Percentiles rank a stretch among this genome's conserved stretches.
Conservation (phyloP, 176 grass and related monocot species). For the Aegilops sharonensis region DNA sequence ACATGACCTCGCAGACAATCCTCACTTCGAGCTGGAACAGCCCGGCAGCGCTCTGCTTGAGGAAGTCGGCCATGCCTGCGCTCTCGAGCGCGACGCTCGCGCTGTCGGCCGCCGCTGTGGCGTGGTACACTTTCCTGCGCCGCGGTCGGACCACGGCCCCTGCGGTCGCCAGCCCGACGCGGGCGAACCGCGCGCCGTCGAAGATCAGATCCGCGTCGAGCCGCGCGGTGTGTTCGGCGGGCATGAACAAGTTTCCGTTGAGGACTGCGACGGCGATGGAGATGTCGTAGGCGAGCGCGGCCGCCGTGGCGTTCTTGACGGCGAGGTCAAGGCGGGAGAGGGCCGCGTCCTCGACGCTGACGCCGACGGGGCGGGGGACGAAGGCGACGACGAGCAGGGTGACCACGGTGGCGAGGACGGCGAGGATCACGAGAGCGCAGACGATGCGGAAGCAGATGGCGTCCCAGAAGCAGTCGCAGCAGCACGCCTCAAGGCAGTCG, state of each 20-base stretch:
- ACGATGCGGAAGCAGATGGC: not conserved
- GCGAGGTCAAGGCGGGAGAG: not conserved
- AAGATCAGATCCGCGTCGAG: not conserved
- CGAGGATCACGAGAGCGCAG: not conserved
- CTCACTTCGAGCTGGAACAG: not conserved
- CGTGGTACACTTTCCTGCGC: not conserved
- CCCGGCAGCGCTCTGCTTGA: not conserved
- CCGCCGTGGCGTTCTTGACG: not conserved
- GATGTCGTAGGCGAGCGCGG: not conserved
- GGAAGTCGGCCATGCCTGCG: not conserved
- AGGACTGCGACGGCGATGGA: not conserved
- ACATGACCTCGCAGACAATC: not conserved
- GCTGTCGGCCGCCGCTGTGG: not conserved
- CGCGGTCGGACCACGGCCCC: not conserved
- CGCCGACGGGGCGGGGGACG: not conserved
- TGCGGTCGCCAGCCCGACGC: not conserved
- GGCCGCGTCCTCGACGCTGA: not conserved
- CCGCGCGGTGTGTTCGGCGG: not conserved
- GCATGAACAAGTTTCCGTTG: slow-evolving; percentile 3
- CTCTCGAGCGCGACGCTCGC: not conserved
- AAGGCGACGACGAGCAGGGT: not conserved
- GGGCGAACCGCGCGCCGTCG: not conserved
- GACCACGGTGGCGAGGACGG: not conserved
- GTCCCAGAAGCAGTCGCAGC: not conserved
- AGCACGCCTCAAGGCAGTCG: not conserved